Base-by-base conservation (phyloP, 805 yeast genomes). In the Huiozyma naganishii region DNA sequence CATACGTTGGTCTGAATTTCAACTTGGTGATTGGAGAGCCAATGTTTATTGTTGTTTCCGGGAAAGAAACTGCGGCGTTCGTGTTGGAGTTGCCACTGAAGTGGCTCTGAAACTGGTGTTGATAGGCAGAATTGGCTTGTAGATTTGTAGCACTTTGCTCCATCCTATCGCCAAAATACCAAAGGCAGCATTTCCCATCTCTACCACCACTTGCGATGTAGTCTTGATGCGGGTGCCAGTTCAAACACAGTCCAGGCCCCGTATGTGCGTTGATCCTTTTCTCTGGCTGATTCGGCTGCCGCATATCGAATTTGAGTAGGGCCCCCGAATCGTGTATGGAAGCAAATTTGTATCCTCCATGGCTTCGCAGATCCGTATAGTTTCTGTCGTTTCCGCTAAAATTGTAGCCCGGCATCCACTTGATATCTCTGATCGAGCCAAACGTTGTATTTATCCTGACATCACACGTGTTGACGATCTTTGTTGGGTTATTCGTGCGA, bases 201-300 rank as follows among this genome's bases (percentile, higher is more conserved):
- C 97, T 72, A 6, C 98, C 98, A 11, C 97, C 97, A 17, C 95
- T 85, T 5, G 81, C 80, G 17, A 92, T 74, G 53, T 80, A 84
- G 49, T 89, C 95, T 33, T 72, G 59, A 34, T 78, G 80, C 0
- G 94, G 95, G 57, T 89, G 95, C 80, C 95, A 88, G 53, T 86
- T 88, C 5, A 92, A 62, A 5, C 94, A 77, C 12, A 89, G 67
- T 0, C 95, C 97, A 2, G 95, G 95, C 0, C 95, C 95, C 2
- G 87, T 76, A 58, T 90, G 97, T 3, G 95, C 94, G 53, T 82
- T 84, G 58, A 92, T 72, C 46, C 80, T 78, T 41, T 80, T 69
- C 53, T 90, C 97, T 41, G 69, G 69, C 41, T 66, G 68, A 9
- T 62, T 52, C 5, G 90, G 80, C 33, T 74, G 73, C 45, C 97